Conservation (phyloP, 176 grass and related monocot genomes). For the Cenchrus purpureus region DNA sequence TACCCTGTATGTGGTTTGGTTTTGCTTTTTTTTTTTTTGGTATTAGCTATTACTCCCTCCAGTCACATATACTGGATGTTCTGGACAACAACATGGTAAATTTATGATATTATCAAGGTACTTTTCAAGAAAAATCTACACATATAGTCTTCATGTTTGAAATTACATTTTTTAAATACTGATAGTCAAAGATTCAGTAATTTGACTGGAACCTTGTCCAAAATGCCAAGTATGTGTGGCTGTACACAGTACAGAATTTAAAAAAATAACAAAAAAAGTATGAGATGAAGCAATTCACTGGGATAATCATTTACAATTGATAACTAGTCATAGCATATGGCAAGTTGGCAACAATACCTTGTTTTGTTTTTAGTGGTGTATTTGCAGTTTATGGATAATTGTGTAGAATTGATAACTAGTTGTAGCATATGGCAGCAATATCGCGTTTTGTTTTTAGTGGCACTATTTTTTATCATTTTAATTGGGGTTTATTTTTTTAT, state of each 20-base stretch:
- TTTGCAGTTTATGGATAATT: background rate
- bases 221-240: background rate
- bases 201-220: background rate
- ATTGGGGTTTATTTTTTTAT: slow-evolving; percentile 15
- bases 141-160: background rate
- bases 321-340: background rate
- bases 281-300: background rate
- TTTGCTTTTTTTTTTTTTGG: slow-evolving; percentile 22
- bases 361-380: slow-evolving; percentile 2
- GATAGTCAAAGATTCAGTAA: background rate
- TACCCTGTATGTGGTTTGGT: background rate
- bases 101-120: background rate
- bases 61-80: background rate
- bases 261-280: background rate
- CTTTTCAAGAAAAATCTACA: background rate
- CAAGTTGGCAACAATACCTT: background rate
- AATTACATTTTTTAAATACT: background rate
- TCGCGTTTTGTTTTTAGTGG: slow-evolving; percentile 4
- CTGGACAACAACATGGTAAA: background rate
- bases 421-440: background rate
- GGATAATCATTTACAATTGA: background rate
- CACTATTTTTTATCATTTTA: background rate
- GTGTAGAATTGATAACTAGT: background rate
- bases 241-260: background rate
- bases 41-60: background rate